Evolutionary conservation across 257 asterid species (phyloP), one percentile per base, ranked within the genome.

Genomic region (Ophiorrhiza pumila): DNA sequence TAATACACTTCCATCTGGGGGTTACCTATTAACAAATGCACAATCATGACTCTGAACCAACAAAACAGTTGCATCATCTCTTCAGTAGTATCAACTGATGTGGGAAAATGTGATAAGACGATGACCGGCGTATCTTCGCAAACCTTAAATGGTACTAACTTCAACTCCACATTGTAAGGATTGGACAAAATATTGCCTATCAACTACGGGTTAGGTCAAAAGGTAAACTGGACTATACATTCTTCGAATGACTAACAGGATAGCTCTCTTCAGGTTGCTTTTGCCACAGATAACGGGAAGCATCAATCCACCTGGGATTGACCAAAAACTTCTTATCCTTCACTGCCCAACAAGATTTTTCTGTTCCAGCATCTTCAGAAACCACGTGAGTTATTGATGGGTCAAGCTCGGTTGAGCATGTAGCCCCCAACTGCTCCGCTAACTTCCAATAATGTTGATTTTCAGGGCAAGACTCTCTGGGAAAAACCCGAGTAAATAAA

Each of bases 341-440:
- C 64, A 77, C 52, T 0, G 96, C 96, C 92, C 89, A 83, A 12
- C 76, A 88, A 11, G 97, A 88, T 74, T 88, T 86, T 32, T 85
- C 87, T 9, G 96, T 88, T 69, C 93, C 90, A 7, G 83, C 76
- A 57, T 90, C 91, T 76, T 74, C 34, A 18, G 96, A 88, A 46
- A 92, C 88, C 23, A 90, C 93, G 2, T 92, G 98, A 13, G 98
- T 92, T n/a, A 87, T 87, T 6, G 88, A 67, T 4, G 83, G 67
- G 39, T 88, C 92, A 4, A 79, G 56, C 71, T 92, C 90, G 6
- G 72, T 74, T 43, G 83, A 45, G 75, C 96, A 88, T 1, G 76
- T 82, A 4, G 98, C 98, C 82, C 96, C 98, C 47, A 92, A 82
- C 52, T 84, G 82, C 74, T 84, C 92, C 0, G 94, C 94, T 85